Conservation (phyloP, 1,284 basidiomycete species). For the Anthracocystis walkeri region DNA sequence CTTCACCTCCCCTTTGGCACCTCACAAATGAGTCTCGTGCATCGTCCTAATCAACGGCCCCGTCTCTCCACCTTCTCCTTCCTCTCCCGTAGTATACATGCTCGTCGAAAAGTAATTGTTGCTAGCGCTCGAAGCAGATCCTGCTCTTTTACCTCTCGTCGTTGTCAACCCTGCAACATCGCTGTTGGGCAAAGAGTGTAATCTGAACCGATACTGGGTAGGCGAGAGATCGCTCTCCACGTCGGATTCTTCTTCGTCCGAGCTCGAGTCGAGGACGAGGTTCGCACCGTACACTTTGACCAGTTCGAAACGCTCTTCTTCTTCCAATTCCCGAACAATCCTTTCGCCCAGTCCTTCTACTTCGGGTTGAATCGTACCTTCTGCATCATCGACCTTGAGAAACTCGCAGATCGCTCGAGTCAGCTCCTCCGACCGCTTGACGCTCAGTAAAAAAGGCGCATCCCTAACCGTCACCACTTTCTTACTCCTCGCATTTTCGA, state of each 20-base stretch:
- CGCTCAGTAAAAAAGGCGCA: slow-evolving; percentile 19
- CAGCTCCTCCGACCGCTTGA: slow-evolving; percentile 15
- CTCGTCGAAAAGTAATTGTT: not conserved
- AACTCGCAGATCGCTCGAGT: slow-evolving; percentile 7
- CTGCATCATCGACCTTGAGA: not conserved
- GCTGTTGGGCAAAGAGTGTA: not conserved
- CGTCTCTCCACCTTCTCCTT: not conserved
- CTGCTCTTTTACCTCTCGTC: not conserved
- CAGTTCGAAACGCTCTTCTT: slow-evolving; percentile 27
- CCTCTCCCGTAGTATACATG: not conserved
- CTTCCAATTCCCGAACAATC: not conserved
- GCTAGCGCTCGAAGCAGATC: not conserved
- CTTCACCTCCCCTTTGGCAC: too few species aligned
- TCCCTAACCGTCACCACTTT: slow-evolving; percentile 1
- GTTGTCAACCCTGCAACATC: not conserved
- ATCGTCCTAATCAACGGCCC: slow-evolving; percentile 3
- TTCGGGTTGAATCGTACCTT: not conserved
- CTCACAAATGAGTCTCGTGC: slow-evolving; percentile 15
- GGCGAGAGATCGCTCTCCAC: not conserved
- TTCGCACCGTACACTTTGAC: slow-evolving; percentile 24
- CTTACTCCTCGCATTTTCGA: not conserved
- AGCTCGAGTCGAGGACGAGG: slow-evolving; percentile 9
- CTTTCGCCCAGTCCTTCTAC: not conserved
- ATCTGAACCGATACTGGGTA: not conserved
- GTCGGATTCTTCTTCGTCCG: slow-evolving; percentile 7